These are phyloP conservation scores for Amylocarpus encephaloides DNA, from an alignment of 2,329 filamentous ascomycete species.

Conservation along the genomic window DNA sequence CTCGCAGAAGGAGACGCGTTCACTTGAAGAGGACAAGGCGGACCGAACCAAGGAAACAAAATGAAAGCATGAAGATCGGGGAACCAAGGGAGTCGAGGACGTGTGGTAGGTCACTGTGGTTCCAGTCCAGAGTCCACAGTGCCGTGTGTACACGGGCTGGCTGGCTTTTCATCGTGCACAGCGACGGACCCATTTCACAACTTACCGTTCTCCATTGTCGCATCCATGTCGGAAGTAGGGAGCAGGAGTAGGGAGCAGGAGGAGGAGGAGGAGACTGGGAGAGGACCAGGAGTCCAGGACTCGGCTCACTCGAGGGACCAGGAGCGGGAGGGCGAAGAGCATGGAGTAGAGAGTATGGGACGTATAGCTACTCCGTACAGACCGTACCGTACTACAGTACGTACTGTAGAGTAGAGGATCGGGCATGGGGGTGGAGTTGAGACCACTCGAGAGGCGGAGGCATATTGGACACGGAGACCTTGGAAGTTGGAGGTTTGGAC, in stretches of 20 bases:
- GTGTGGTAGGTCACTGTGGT: too few relatives aligned
- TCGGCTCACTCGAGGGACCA: background rate
- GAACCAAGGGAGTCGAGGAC: background rate
- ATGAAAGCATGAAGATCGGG: slow-evolving; percentile 14
- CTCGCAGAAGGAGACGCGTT: slow-evolving; percentile 4
- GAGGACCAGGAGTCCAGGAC: background rate
- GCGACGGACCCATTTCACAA: background rate
- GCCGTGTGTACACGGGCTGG: slow-evolving; percentile 14
- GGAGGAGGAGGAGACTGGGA: background rate
- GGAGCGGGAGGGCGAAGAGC: background rate
- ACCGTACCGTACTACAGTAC: too few relatives aligned
- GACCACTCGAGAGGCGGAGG: too few relatives aligned
- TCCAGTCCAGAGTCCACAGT: too few relatives aligned
- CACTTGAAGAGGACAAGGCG: background rate
- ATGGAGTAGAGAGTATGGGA: too few relatives aligned
- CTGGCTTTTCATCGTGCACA: background rate
- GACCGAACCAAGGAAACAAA: slow-evolving; percentile 9
- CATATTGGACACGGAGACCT: too few relatives aligned
- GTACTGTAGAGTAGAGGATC: too few relatives aligned
- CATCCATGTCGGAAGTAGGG: background rate
- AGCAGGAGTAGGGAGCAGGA: background rate
- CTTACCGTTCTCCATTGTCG: background rate
- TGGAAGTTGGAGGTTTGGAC: too few relatives aligned
- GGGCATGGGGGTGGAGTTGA: too few relatives aligned
- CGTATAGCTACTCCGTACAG: too few relatives aligned